These are phyloP conservation scores for Scedosporium minutisporum DNA, from an alignment of 2,329 filamentous ascomycete species.

Conservation along the genomic window DNA sequence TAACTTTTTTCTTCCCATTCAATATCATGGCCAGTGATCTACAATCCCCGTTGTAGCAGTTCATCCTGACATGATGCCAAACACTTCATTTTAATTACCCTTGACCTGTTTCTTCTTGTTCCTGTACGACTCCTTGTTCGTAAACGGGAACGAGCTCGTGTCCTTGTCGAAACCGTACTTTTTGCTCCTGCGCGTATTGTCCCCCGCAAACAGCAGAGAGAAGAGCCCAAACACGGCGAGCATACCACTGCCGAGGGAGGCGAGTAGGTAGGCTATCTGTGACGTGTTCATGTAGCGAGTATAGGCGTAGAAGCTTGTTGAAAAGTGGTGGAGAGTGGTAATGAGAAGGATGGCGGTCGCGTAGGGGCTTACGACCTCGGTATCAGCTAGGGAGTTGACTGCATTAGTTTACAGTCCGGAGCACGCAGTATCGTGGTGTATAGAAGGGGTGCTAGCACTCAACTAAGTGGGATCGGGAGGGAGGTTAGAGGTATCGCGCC, in stretches of 20 bases:
- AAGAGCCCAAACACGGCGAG: conserved; percentile 46
- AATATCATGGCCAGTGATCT: no score
- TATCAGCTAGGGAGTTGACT: neutral
- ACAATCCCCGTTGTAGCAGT: neutral
- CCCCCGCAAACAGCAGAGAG: conserved; percentile 27
- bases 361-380: conserved; percentile 45
- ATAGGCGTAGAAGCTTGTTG: conserved; percentile 58
- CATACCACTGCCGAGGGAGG: conserved; percentile 43
- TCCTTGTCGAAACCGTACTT: conserved; percentile 27
- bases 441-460: conserved; percentile 1
- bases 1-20: neutral
- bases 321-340: conserved; percentile 56
- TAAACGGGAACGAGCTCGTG: conserved; percentile 29
- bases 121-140: conserved; percentile 25
- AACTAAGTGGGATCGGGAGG: conserved; percentile 25
- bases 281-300: conserved; percentile 49
- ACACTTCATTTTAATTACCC: neutral
- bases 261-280: conserved; percentile 50
- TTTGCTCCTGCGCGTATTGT: conserved; percentile 25
- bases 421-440: neutral
- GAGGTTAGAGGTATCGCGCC: conserved; percentile 58
- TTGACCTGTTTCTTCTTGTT: conserved; percentile 27
- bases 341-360: conserved; percentile 57
- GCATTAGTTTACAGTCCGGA: conserved; percentile 1
- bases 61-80: neutral